Evolutionary conservation across 148 eudicot genomes (phyloP), one percentile per base, ranked within the genome.

Genomic region (Limonium bicolor): DNA sequence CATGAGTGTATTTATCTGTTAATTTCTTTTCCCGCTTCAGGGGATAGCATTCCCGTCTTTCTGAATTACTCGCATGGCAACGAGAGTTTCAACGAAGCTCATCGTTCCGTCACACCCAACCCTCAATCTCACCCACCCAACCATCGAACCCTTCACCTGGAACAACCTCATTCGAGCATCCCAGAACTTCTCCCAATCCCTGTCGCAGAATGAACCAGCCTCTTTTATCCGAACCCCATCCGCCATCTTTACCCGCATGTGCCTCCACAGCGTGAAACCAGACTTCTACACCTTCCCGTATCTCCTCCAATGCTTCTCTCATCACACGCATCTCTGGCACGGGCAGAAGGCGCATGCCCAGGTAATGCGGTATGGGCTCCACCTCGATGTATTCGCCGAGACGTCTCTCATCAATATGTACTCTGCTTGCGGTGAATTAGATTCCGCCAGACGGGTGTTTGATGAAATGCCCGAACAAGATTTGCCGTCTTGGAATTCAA

Each of bases 271-370:
- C 19, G 64, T 62, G 54, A 12, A 25, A 36, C 72, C 72, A 4
- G 72, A 67, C 24, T 67, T 49, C 25, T 52, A 67, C 55, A 67
- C 72, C 27, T 67, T 61, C 57, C 72, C 72, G 17, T 67, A 61
- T 43, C 72, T 67, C 17, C 63, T 67, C 23, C 66, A 61, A 4
- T 52, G 63, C 47, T 48, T 67, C 50, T 52, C 12, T 27, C 56
- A 55, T 17, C 48, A 59, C 3, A 12, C 51, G 36, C 53, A 53
- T 26, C 46, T 57, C 22, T 34, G 5, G n/a, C 43, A 23, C 3
- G 72, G 63, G 17, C 63, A 52, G n/a, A 15, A 20, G 10, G 16
- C 52, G 40, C 69, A 64, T 29, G 49, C 63, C 45, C 63, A 64
- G 22, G 28, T 53, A 2, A 3, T 58, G 29, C 23, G 18, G 2